Conservation (phyloP, 2,329 filamentous ascomycete genomes). For the Monilinia polystroma region DNA sequence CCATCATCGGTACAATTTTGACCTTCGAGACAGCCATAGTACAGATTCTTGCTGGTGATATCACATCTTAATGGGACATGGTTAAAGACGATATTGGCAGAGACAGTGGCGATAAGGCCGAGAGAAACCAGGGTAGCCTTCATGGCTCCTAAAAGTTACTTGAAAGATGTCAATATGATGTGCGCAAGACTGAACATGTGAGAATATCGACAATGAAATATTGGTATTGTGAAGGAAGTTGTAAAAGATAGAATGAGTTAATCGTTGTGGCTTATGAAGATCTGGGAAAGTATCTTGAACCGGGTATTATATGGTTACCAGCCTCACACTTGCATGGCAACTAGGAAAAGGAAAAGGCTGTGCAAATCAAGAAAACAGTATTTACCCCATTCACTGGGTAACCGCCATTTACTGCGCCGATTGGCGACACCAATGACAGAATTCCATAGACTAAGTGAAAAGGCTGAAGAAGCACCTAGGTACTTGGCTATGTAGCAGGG, state of each 20-base stretch:
- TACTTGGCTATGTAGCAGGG: not conserved
- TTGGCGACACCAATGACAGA: not conserved
- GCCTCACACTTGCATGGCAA: slow-evolving; percentile 1
- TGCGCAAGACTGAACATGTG: not conserved
- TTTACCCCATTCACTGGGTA: slow-evolving; percentile 17
- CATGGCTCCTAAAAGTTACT: slow-evolving; percentile 33
- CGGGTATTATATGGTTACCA: slow-evolving; percentile 5
- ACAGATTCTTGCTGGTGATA: slow-evolving; percentile 32
- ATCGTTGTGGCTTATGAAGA: not conserved
- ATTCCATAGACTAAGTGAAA: not conserved
- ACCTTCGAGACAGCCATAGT: slow-evolving; percentile 39
- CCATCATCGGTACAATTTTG: slow-evolving; percentile 34
- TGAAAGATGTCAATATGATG: slow-evolving; percentile 15
- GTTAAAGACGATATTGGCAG: slow-evolving; percentile 50
- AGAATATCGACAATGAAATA: not conserved
- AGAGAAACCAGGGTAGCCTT: slow-evolving; percentile 34
- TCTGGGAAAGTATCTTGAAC: not conserved
- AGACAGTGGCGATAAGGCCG: slow-evolving; percentile 41
- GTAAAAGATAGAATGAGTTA: not conserved
- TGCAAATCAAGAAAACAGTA: not conserved
- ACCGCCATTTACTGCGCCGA: not conserved
- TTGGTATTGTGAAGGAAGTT: not conserved
- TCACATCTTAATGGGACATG: slow-evolving; percentile 48
- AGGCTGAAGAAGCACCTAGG: not conserved
- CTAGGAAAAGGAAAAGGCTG: not conserved